Evolutionary conservation across 2,329 filamentous ascomycete species (phyloP), one percentile per base, ranked within the genome.

Genomic region (Botrytis fabae): DNA sequence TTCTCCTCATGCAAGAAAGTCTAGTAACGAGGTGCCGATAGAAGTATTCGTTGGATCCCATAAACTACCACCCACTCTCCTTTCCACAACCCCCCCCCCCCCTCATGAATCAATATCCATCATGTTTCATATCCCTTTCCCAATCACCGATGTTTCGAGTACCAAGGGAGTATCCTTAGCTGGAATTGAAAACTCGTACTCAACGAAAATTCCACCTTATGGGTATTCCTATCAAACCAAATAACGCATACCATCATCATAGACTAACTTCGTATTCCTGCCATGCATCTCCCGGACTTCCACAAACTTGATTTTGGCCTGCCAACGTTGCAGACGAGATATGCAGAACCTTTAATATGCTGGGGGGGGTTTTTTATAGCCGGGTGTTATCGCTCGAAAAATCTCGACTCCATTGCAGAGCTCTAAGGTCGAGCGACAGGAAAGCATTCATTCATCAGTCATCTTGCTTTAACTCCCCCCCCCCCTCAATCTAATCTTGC

Each of bases 401-500:
- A 73, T 73, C 71, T 75, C 57, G 75, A 77, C 78, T 75, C 76
- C 71, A 78, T 65, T 46, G 73, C 40, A 75, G 77, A 79, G 77
- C 73, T 74, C 69, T 73, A 75, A 54, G 74, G 64, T 75, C 74
- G 76, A 81, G 77, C 77, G 75, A 78, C 77, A 78, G 75, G 77
- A 79, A 81, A 80, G 77, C 77, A 80, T 80, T 76, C 78, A 78
- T 78, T 81, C 79, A 73, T 81, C 75, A 79, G 76, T 81, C 76
- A 75, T 79, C 25, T 72, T 73, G 73, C 71, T 66, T 72, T 60
- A 75, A 42, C 62, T 69, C 70, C 73, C 28, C 40, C 40, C 70
- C 73, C 28, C 40, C 40, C 84, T 95, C 92, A 99, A 85, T 99
- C 96, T 84, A 99, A 87, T 83, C 95, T 94, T 74, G 96, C 96